Evolutionary conservation across 352 stramenopile genomes (phyloP), one percentile per base, ranked within the genome.

Genomic region (Aphanomyces euteiches): DNA sequence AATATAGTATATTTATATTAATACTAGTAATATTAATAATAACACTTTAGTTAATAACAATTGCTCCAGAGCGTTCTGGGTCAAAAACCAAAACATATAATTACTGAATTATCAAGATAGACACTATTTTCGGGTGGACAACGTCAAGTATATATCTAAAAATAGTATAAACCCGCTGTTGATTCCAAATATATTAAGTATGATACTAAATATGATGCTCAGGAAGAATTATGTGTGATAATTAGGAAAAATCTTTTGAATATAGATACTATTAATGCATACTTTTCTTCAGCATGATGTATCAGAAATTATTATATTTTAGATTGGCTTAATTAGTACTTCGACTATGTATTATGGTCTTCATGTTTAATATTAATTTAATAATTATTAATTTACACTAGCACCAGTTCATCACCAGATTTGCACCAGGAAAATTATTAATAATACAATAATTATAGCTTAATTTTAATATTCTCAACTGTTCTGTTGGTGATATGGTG

Each of bases 221-320:
- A 48, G 43, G 43, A 48, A 15, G 43, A 48, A 48, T 48, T 48
- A 15, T 15, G 43, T 48, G 43, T 48, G 21, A 60, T 41, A 60
- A 60, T 40, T 60, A 60, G 7, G 54, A 40, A 60, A 60, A 36
- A n/a, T n/a, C n/a, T n/a, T 60, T 15, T 41, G 17, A 19, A 60
- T 40, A 60, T 40, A 41, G 21, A 60, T 60, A 60, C n/a, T 60
- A 60, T 40, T 40, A 40, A 60, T 60, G 43, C 15, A 48, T n/a
- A n/a, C n/a, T n/a, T n/a, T n/a, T n/a, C n/a, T n/a, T n/a, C n/a
- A n/a, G n/a, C n/a, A n/a, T n/a, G n/a, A n/a, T n/a, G n/a, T n/a
- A n/a, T n/a, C n/a, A n/a, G n/a, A n/a, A n/a, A n/a, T n/a, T n/a
- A n/a, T 48, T 15, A 15, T 48, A 8, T 48, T 15, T 48, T 48